Evolutionary conservation across 495 filamentous ascomycete species (phyloP), one percentile per base, ranked within the genome.

Genomic region (Annulohypoxylon maeteangense): DNA sequence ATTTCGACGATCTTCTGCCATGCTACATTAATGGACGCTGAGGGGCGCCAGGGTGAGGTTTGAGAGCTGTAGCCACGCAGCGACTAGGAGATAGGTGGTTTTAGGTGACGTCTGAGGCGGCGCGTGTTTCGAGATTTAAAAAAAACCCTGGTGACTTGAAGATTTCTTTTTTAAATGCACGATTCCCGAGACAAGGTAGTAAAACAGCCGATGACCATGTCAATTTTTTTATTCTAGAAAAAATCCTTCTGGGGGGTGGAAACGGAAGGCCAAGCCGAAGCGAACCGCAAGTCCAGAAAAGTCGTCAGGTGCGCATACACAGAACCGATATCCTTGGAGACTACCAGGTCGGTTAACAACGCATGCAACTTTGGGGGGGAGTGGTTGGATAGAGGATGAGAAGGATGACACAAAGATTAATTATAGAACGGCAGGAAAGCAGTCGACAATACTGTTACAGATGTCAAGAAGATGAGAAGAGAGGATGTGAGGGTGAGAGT

Each of bases 1-100:
- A 77, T 77, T 72, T 60, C 70, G 74, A 65, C 71, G 80, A 44
- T 82, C 78, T 76, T 82, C 80, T 74, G 79, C 80, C 81, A 84
- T 84, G 62, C 74, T 82, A 72, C 68, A 64, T 62, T 70, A 69
- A 68, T 31, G 34, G 68, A 71, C 75, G 73, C 67, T 62, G 48
- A 20, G 47, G 32, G 65, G 70, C 75, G 75, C 73, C 75, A 75
- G 73, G 54, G 55, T 48, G 65, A 53, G 7, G 32, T 60, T 68
- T 66, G 70, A 62, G 64, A 57, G 58, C 45, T 48, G 45, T 29
- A 59, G 59, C 65, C 65, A 62, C 70, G 56, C 32, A 58, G 51
- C 45, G 64, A 32, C 61, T 59, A 57, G 25, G 36, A 63, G 47
- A 50, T 54, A 45, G 10, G 42, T 54, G 22, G 42, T 59, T 64